These are phyloP conservation scores for Flaveria linearis DNA, from an alignment of 129 eudicot species.

Conservation along the genomic window DNA sequence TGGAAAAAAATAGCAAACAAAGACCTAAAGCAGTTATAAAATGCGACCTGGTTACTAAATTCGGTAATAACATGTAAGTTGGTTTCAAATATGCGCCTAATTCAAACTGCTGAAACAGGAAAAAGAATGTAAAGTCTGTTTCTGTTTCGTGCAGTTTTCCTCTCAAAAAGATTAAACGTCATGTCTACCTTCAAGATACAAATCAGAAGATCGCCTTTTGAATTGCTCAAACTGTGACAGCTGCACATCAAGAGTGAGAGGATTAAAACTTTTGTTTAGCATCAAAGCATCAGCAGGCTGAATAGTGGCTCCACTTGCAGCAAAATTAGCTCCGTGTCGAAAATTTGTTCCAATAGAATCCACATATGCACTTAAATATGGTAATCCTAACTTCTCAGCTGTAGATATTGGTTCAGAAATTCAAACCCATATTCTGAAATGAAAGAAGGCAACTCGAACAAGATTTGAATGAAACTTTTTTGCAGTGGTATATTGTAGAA, in stretches of 20 bases:
- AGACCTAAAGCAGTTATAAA: background rate
- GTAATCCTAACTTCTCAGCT: conserved; percentile 55
- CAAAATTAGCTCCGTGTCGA: conserved; percentile 61
- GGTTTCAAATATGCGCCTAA: background rate
- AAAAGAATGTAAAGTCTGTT: background rate
- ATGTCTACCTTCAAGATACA: conserved; percentile 43
- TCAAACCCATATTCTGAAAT: conserved; percentile 11
- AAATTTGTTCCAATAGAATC: conserved; percentile 53
- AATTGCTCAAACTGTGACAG: conserved; percentile 54
- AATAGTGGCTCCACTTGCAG: conserved; percentile 58
- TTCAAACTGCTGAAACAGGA: background rate
- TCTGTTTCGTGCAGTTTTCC: background rate
- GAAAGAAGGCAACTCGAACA: background rate
- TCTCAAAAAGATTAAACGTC: background rate
- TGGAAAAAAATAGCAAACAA: no score
- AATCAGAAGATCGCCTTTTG: conserved; percentile 39
- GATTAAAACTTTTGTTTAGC: conserved; percentile 42
- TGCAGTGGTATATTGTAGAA: no score
- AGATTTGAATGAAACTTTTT: background rate
- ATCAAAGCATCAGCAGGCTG: conserved; percentile 49
- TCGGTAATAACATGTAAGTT: background rate
- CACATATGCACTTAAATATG: conserved; percentile 58
- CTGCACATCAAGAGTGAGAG: conserved; percentile 56
- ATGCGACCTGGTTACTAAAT: background rate
- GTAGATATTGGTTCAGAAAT: conserved; percentile 30